Conservation (phyloP, 2,329 filamentous ascomycete species). For the Ceratocystis eucalypticola region DNA sequence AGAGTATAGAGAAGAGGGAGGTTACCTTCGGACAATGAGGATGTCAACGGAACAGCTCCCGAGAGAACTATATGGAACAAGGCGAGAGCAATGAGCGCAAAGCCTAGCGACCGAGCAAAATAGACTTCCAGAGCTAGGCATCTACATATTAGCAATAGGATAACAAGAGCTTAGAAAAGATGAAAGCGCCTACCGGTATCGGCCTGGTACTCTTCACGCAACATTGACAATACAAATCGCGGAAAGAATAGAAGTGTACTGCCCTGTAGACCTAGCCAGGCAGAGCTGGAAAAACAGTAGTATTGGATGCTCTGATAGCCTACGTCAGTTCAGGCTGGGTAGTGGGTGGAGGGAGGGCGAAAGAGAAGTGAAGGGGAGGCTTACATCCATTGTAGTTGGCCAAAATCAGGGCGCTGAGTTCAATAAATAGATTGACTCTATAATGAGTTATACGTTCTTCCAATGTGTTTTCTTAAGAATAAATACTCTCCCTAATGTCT, state of each 20-base stretch:
- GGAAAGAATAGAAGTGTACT: conserved; percentile 36
- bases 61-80: conserved; percentile 54
- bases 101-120: conserved; percentile 56
- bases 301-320: conserved; percentile 33
- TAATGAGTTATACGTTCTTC: neutral
- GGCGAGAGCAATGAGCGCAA: conserved; percentile 52
- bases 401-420: neutral
- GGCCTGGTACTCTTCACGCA: conserved; percentile 27
- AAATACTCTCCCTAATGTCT: neutral
- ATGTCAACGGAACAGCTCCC: conserved; percentile 52
- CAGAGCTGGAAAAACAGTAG: conserved; percentile 39
- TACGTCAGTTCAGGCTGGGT: neutral
- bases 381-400: conserved; percentile 24
- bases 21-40: conserved; percentile 29
- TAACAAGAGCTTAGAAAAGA: neutral
- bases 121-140: conserved; percentile 51
- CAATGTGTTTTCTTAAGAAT: neutral
- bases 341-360: neutral
- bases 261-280: conserved; percentile 38
- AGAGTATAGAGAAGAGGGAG: neutral
- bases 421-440: neutral
- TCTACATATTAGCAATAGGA: too few species aligned
- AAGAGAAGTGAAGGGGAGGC: conserved; percentile 2
- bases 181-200: conserved; percentile 25
- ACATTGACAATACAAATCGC: conserved; percentile 33